These are phyloP conservation scores for Agastache rugosa DNA, from an alignment of 257 asterid genomes.

Conservation along the genomic window DNA sequence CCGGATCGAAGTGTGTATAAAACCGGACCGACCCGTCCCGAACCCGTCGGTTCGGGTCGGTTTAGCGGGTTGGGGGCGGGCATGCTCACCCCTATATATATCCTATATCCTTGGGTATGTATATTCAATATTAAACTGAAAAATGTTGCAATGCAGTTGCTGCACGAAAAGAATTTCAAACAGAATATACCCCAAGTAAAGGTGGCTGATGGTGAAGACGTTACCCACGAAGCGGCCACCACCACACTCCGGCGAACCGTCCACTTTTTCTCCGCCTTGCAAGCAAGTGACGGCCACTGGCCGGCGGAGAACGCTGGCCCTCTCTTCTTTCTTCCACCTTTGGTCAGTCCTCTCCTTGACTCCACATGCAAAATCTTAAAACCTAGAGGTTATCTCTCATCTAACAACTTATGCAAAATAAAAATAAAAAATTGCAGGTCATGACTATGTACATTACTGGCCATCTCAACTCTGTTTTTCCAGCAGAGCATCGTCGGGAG, in stretches of 20 bases:
- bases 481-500: slow-evolving; percentile 63
- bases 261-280: slow-evolving; percentile 84
- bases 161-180: slow-evolving; percentile 69
- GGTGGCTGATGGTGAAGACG: slow-evolving; percentile 73
- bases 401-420: not conserved
- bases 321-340: slow-evolving; percentile 79
- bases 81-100: no score
- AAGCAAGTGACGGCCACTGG: slow-evolving; percentile 91
- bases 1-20: no score
- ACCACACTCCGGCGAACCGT: slow-evolving; percentile 63
- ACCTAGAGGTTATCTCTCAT: not conserved
- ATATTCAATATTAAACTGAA: no score
- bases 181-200: slow-evolving; percentile 70
- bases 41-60: no score
- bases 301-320: slow-evolving; percentile 92
- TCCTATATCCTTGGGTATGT: no score
- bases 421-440: slow-evolving; percentile 48
- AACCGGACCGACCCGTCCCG: no score
- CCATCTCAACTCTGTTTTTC: slow-evolving; percentile 61
- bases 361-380: no score
- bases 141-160: slow-evolving; percentile 49
- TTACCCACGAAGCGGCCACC: slow-evolving; percentile 64
- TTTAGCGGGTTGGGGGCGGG: no score
- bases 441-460: slow-evolving; percentile 68
- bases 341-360: slow-evolving; percentile 45